Percentiles rank a stretch among this genome's conserved stretches.
phyloP scores from a whole-genome alignment of 306 rosid genomes.

The Vigna mungo region DNA sequence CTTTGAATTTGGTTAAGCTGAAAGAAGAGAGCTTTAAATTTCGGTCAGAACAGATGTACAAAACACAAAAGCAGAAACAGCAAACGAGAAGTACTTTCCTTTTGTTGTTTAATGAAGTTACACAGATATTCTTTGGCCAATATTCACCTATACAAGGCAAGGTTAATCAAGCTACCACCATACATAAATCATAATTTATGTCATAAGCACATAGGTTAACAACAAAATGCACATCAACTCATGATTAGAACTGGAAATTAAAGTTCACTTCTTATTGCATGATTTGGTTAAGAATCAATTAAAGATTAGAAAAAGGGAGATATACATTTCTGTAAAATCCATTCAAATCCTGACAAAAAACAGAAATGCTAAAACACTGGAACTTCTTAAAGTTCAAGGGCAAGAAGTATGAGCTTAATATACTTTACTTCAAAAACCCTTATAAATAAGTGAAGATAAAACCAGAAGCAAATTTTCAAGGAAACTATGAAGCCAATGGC shows the following conservation, averaged over 20 bases:
- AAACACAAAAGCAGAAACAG: constrained; percentile 23
- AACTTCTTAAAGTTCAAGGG: constrained; percentile 27
- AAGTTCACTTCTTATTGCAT: constrained; percentile 36
- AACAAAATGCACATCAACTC: constrained; percentile 37
- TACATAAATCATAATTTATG: background rate
- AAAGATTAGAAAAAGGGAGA: background rate
- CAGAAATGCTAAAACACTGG: constrained; percentile 41
- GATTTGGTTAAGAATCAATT: constrained; percentile 28
- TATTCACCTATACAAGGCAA: constrained; percentile 25
- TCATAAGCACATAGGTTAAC: background rate
- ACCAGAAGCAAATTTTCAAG: background rate
- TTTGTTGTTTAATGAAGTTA: constrained; percentile 16
- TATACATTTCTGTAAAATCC: constrained; percentile 36
- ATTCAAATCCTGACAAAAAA: constrained; percentile 39
- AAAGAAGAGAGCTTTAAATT: constrained; percentile 18
- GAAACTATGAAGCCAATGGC: background rate
- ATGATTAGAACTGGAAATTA: background rate
- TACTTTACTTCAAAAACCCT: constrained; percentile 34
- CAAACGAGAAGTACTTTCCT: background rate
- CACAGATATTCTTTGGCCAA: constrained; percentile 25
- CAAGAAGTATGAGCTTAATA: constrained; percentile 32
- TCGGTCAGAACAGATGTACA: constrained; percentile 22
- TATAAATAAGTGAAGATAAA: background rate
- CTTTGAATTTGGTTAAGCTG: constrained; percentile 10
- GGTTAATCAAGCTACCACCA: constrained; percentile 32